Evolutionary conservation across 345 rosid species (phyloP), one percentile per base, ranked within the genome.

Genomic region (Salix caprea): DNA sequence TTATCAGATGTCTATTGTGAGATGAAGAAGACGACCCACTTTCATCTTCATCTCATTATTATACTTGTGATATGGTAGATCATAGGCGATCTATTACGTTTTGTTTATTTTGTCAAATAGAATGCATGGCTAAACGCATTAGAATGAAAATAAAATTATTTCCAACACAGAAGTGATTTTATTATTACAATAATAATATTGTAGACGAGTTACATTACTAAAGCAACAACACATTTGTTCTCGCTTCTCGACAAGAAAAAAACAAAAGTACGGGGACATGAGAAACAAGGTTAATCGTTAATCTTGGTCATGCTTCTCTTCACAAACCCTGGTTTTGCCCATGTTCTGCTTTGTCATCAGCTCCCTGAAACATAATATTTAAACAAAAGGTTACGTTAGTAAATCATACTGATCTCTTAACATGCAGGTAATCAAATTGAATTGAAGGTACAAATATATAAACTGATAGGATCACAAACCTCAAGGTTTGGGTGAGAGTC

Each of bases 1-100:
- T 26, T 32, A 42, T 81, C 93, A 85, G 89, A 89, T 92, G 92
- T 56, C 74, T 87, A 84, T 0, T 5, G 37, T 0, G 37, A 36
- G 37, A 36, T 36, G 37, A 36, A 36, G 37, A 36, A 5, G 37
- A 82, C 78, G 83, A 83, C 80, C 76, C 79, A 75, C 7, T 46
- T 14, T 69, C 48, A 24, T 84, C 65, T 65, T 81, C 82, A 0
- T 71, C 77, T 74, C 71, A 36, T 36, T 36, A 36, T 36, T 36
- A 36, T 5, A 36, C 7, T 5, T 36, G 37, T 36, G 37, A 36
- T 0, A 36, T 36, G 37, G 37, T 36, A 5, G 37, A 36, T 36
- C 37, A 36, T 5, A 36, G 37, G 37, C 37, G 37, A 5, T 5
- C 7, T 5, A 36, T 36, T 36, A 36, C 7, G 37, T 36, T 36